phyloP scores from a whole-genome alignment of 805 yeast genomes.

The Ogataea polymorpha region DNA sequence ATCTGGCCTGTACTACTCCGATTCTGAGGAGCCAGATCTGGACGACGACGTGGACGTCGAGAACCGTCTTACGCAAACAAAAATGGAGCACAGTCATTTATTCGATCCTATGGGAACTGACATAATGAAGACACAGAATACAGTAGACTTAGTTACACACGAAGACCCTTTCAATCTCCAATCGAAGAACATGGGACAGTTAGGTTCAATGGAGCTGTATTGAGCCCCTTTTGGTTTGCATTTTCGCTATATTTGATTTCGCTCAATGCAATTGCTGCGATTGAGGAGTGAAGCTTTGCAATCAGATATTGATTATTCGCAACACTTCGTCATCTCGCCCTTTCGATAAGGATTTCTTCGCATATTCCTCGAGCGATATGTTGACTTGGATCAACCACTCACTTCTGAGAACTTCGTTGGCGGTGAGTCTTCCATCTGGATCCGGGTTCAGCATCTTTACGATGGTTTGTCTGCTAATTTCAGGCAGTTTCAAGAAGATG shows the following conservation, averaged over 20 bases:
- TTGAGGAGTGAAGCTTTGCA: background rate
- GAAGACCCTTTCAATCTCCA: slow-evolving; percentile 6
- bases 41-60: slow-evolving; percentile 15
- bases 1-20: slow-evolving; percentile 10
- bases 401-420: slow-evolving; percentile 20
- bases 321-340: slow-evolving; percentile 27
- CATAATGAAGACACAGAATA: slow-evolving; percentile 6
- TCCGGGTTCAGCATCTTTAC: slow-evolving; percentile 32
- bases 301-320: slow-evolving; percentile 9
- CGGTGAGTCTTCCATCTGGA: slow-evolving; percentile 20
- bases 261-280: slow-evolving; percentile 3
- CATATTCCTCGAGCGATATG: slow-evolving; percentile 17
- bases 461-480: slow-evolving; percentile 13
- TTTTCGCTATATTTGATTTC: background rate
- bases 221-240: background rate
- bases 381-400: slow-evolving; percentile 34
- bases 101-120: slow-evolving; percentile 4
- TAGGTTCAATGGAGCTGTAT: slow-evolving; percentile 5
- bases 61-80: slow-evolving; percentile 8
- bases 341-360: slow-evolving; percentile 11
- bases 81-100: slow-evolving; percentile 7
- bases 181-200: slow-evolving; percentile 2
- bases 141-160: slow-evolving; percentile 5
- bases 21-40: slow-evolving; percentile 8
- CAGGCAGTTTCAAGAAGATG: slow-evolving; percentile 16